Base-by-base conservation (phyloP, 176 grass and related monocot genomes). In the Cenchrus americanus region DNA sequence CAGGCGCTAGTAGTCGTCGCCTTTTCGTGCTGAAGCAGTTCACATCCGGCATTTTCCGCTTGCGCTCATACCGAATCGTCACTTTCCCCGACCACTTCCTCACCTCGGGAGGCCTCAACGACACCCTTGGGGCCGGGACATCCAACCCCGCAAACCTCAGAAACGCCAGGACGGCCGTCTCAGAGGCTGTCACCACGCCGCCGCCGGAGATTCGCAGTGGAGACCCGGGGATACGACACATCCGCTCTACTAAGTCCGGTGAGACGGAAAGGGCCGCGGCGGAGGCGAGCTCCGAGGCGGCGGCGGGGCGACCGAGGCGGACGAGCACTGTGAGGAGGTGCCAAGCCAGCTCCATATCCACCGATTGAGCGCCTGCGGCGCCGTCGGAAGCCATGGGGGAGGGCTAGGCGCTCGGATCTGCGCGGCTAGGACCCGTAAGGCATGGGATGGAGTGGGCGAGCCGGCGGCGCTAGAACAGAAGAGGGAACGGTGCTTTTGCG, bases 271-370 rank as follows among this genome's bases (percentile, higher is more conserved):
- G 19, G 30, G 32, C 10, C 54, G 74, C 40, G 7, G 81, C 15
- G 21, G 19, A 59, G 7, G 84, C 82, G 37, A 99, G 78, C 7
- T 96, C 87, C 22, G 59, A 53, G 19, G 81, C 57, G 49, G 80
- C 3, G 37, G 65, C 77, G 18, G 96, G 87, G 41, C 81, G 80
- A 53, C 93, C 91, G 77, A 90, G 71, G 79, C 96, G 96, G 77
- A 99, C 3, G 64, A 96, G 87, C 77, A 90, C 89, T 26, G 93
- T 92, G 85, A 96, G 85, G 60, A 94, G 79, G 76, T 96, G 77
- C 96, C 96, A 99, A 1, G 96, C 93, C 21, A n/a, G 27, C 82
- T 96, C 93, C 32, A 90, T 65, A 10, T 88, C 89, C 58, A 30
- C 10, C 62, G 41, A 9, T 10, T 37, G 57, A 30, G 17, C 6